These are phyloP conservation scores for Neurospora tetraspora DNA, from an alignment of 495 filamentous ascomycete species.

Conservation along the genomic window DNA sequence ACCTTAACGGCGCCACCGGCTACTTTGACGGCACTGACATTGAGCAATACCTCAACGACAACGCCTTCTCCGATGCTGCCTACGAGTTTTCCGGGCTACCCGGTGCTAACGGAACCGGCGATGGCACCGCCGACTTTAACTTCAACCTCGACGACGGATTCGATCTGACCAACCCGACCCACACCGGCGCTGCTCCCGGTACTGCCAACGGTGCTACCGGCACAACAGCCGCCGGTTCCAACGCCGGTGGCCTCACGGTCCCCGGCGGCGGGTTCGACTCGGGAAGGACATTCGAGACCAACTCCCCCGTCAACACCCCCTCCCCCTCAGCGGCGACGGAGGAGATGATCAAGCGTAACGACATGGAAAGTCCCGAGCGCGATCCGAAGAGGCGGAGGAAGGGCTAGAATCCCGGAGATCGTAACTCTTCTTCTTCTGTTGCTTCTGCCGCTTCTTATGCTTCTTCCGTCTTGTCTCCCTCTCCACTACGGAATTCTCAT, in stretches of 20 bases:
- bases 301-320: slow-evolving; percentile 26
- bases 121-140: slow-evolving; percentile 24
- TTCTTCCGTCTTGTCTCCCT: not conserved
- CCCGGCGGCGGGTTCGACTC: slow-evolving; percentile 9
- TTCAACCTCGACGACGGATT: slow-evolving; percentile 23
- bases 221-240: not conserved
- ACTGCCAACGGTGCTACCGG: not conserved
- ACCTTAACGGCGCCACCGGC: slow-evolving; percentile 13
- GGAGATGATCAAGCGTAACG: slow-evolving; percentile 29
- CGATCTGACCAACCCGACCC: not conserved
- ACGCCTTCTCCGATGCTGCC: slow-evolving; percentile 41
- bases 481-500: not conserved
- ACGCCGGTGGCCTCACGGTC: not conserved
- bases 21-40: slow-evolving; percentile 50
- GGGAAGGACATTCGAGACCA: slow-evolving; percentile 22
- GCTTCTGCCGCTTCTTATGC: not conserved
- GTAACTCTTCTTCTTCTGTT: not conserved
- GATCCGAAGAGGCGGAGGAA: slow-evolving; percentile 31
- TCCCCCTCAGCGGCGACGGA: slow-evolving; percentile 35
- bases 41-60: slow-evolving; percentile 58
- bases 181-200: not conserved
- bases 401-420: slow-evolving; percentile 2
- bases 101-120: not conserved
- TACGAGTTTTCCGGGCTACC: not conserved
- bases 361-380: slow-evolving; percentile 28